Percentiles rank a stretch among this genome's conserved stretches.
Conservation (phyloP, 2,329 filamentous ascomycete genomes). For the Scedosporium apiospermum region DNA sequence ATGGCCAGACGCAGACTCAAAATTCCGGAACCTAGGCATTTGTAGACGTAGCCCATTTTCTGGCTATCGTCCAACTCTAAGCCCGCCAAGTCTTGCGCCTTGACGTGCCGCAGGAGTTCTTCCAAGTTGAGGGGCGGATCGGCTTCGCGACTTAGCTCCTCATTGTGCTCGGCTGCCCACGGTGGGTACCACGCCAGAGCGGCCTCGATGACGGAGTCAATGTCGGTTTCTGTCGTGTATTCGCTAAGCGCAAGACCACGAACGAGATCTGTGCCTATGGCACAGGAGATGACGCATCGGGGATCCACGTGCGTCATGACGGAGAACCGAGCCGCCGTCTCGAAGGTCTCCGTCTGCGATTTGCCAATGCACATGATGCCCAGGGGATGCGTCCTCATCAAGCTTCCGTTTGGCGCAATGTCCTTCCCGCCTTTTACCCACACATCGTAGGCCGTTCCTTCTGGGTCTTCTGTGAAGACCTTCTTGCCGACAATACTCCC, state of each 20-base stretch:
- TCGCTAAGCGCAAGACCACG: conserved; percentile 36
- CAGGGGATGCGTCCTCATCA: conserved; percentile 43
- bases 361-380: conserved; percentile 35
- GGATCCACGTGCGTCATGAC: conserved; percentile 41
- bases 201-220: conserved; percentile 30
- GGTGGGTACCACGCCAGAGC: conserved; percentile 28
- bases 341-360: conserved; percentile 31
- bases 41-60: conserved; percentile 45
- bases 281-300: conserved; percentile 39
- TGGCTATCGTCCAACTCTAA: conserved; percentile 32
- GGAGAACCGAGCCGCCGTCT: conserved; percentile 29
- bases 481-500: conserved; percentile 30
- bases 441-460: conserved; percentile 24
- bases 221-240: conserved; percentile 24
- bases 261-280: conserved; percentile 34
- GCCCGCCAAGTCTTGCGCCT: conserved; percentile 24
- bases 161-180: conserved; percentile 4
- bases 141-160: conserved; percentile 16
- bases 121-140: conserved; percentile 25
- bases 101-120: conserved; percentile 31
- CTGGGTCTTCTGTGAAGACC: conserved; percentile 29
- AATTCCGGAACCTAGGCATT: conserved; percentile 39
- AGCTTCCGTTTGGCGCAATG: conserved; percentile 39
- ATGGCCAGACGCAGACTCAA: conserved; percentile 33
- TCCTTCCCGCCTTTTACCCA: conserved; percentile 30